phyloP scores from a whole-genome alignment of 371 early-diverging fungal genomes.

The Mortierella sp. region DNA sequence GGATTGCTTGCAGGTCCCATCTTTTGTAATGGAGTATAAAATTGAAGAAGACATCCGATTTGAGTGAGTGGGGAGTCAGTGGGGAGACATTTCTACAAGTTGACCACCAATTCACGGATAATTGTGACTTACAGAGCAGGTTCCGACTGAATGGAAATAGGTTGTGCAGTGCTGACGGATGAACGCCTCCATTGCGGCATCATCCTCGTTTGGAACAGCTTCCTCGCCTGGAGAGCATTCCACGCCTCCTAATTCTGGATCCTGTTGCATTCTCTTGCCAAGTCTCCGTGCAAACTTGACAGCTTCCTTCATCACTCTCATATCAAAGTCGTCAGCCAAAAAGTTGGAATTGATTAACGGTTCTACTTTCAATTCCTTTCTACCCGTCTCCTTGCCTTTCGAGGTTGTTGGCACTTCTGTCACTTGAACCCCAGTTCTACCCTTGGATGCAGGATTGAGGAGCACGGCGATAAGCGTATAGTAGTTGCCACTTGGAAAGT shows the following conservation, averaged over 20 bases:
- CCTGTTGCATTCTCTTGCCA: constrained; percentile 22
- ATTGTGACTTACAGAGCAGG: constrained; percentile 20
- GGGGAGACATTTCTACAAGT: no score
- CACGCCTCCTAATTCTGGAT: constrained; percentile 21
- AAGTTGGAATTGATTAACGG: constrained; percentile 44
- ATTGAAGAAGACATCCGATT: background rate
- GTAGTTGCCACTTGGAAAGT: constrained; percentile 8
- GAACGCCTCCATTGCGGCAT: constrained; percentile 22
- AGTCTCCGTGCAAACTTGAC: constrained; percentile 31
- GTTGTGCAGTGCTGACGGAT: constrained; percentile 11
- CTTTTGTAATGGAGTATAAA: background rate
- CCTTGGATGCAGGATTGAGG: constrained; percentile 38
- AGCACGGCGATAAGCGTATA: constrained; percentile 26
- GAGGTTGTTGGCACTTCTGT: no score
- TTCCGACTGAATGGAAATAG: constrained; percentile 32
- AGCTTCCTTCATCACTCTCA: constrained; percentile 30
- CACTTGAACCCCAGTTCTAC: background rate
- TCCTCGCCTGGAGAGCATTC: constrained; percentile 33
- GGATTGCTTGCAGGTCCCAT: constrained; percentile 53
- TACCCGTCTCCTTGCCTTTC: no score
- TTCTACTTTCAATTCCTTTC: constrained; percentile 28
- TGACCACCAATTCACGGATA: no score
- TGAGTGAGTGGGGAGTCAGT: no score
- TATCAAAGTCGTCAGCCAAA: constrained; percentile 42
- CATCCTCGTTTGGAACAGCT: constrained; percentile 32